Evolutionary conservation across 2,329 filamentous ascomycete genomes (phyloP), one percentile per base, ranked within the genome.

Genomic region (Gremmenia infestans): DNA sequence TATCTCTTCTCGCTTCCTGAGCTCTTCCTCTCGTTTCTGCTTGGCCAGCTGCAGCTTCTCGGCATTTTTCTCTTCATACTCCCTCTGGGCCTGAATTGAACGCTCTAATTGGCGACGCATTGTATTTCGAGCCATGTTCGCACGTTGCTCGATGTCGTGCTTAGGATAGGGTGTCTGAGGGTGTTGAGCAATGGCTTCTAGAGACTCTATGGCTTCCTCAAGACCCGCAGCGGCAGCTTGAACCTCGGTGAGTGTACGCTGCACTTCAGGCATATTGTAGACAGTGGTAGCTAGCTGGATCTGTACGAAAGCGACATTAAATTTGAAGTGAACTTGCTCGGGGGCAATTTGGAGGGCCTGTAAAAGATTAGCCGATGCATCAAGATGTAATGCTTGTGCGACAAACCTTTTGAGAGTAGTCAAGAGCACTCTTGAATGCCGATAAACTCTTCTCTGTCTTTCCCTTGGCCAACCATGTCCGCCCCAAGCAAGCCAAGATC

Each of bases 271-370:
- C 53, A 96, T 77, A 37, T 77, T 79, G 72, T 91, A 87, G 53
- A 97, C 85, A 32, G 88, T 83, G 47, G 88, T 87, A 19, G 93
- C 93, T 53, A 97, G 85, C 71, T 97, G 92, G 60, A 96, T 95
- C 70, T 97, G 94, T 28, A 97, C 90, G 68, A 97, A 99, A 0
- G 94, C 94, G 28, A 99, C 89, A 68, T 99, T 99, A 81, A 99
- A 99, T 71, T 94, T 91, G 72, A 94, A 90, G 72, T 96, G 91
- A 32, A 92, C 80, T 66, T 96, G 90, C 4, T 94, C 88, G 0
- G 91, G 89, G 1, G 89, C 85, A 53, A 88, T 81, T 54, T 85
- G 82, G 17, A 96, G 82, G 25, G 93, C 91, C 81, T 88, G 50
- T 35, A 35, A 54, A 47, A 37, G 56, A 65, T 72, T 61, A 73